Evolutionary conservation across 441 rosid species (phyloP).

Genomic region (Cnidoscolus chayamansa): DNA sequence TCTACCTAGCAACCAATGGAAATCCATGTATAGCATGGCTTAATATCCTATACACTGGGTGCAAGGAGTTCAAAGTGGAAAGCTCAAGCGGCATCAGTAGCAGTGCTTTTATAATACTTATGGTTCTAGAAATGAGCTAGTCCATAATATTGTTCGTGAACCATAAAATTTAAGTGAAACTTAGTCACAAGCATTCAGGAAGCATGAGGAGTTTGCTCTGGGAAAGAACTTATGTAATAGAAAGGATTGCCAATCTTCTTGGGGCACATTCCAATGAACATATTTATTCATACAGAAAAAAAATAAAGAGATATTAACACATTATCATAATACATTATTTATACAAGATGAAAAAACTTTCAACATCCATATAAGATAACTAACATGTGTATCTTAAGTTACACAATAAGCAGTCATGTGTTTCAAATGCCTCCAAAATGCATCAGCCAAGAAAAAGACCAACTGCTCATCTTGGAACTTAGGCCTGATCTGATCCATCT

Average conservation of each 20-base stretch:
- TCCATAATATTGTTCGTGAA: not conserved
- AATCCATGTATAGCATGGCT: not conserved
- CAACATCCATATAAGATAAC: not conserved
- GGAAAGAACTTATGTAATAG: not conserved
- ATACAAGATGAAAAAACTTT: not conserved
- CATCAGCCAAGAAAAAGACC: not conserved
- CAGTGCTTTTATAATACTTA: not conserved
- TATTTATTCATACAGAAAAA: not conserved
- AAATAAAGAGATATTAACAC: not conserved
- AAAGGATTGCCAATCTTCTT: not conserved
- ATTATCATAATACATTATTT: not conserved
- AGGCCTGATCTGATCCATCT: not conserved
- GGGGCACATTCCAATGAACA: not conserved
- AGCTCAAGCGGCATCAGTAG: not conserved
- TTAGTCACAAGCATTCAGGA: not conserved
- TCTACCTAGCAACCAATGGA: slow-evolving; percentile 15
- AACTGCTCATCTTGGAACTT: not conserved
- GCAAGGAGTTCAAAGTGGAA: not conserved
- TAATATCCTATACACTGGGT: slow-evolving; percentile 7
- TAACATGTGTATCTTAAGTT: not conserved
- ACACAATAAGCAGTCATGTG: not conserved
- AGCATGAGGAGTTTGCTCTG: not conserved
- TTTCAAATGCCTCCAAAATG: not conserved
- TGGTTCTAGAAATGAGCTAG: not conserved
- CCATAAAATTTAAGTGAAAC: not conserved